Evolutionary conservation across 306 rosid genomes (phyloP).

Genomic region (Prosopis cineraria): DNA sequence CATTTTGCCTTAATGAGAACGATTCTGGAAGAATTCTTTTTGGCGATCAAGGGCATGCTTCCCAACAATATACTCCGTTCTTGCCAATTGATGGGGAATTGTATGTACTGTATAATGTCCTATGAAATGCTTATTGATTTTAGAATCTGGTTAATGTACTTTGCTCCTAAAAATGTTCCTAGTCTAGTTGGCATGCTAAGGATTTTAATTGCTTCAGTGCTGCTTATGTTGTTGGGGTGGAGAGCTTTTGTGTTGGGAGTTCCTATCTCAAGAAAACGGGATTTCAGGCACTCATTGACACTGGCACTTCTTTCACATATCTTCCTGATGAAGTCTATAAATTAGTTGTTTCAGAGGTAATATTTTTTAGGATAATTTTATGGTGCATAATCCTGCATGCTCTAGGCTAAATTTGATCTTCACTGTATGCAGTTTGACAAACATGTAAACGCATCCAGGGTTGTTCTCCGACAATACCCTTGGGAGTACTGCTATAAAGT

Average conservation of each 20-base stretch:
- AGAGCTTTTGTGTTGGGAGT: slow-evolving; percentile 55
- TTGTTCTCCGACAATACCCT: slow-evolving; percentile 6
- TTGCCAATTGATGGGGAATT: slow-evolving; percentile 42
- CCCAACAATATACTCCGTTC: slow-evolving; percentile 59
- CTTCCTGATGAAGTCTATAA: slow-evolving; percentile 51
- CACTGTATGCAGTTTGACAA: slow-evolving; percentile 61
- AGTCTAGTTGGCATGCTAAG: slow-evolving; percentile 18
- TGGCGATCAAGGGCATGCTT: slow-evolving; percentile 57
- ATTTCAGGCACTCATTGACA: slow-evolving; percentile 56
- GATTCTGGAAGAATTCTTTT: slow-evolving; percentile 68
- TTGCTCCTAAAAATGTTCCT: slow-evolving; percentile 23
- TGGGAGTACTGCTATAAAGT: slow-evolving; percentile 64
- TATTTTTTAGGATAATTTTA: slow-evolving; percentile 10
- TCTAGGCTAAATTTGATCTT: slow-evolving; percentile 21
- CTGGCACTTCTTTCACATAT: slow-evolving; percentile 62
- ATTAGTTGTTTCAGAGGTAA: slow-evolving; percentile 53
- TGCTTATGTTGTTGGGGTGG: slow-evolving; percentile 53
- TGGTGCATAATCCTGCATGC: slow-evolving; percentile 3
- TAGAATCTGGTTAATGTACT: neutral
- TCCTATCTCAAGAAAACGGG: slow-evolving; percentile 51
- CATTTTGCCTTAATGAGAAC: slow-evolving; percentile 56
- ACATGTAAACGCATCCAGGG: slow-evolving; percentile 52
- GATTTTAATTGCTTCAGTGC: slow-evolving; percentile 41
- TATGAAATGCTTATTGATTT: slow-evolving; percentile 20
- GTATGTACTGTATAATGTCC: slow-evolving; percentile 38